phyloP scores from a whole-genome alignment of 2,329 filamentous ascomycete species.

The Colletotrichum chrysophilum region DNA sequence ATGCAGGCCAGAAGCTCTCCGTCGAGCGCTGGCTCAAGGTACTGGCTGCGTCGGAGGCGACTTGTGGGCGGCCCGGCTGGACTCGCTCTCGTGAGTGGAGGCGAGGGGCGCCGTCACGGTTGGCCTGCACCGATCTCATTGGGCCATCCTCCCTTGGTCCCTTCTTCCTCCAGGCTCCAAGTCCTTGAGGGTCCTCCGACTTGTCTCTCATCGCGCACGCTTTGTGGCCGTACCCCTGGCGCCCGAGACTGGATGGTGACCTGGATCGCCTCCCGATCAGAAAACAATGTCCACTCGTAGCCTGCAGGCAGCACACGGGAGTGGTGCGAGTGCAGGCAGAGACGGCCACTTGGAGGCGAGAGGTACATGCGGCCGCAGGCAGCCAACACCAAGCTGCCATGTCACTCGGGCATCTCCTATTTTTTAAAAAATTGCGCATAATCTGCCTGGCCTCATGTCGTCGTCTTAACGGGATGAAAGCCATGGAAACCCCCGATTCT shows the following conservation, averaged over 20 bases:
- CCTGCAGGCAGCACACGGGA: neutral
- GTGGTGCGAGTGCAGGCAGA: neutral
- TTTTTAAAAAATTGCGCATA: conserved; percentile 7
- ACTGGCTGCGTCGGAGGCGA: neutral
- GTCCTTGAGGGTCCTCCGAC: neutral
- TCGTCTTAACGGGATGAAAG: conserved; percentile 13
- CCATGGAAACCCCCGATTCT: conserved; percentile 8
- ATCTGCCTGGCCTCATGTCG: neutral
- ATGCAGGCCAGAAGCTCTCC: neutral
- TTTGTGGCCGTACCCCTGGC: neutral
- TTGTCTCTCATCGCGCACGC: neutral
- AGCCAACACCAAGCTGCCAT: neutral
- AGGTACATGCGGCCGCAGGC: neutral
- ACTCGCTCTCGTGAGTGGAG: neutral
- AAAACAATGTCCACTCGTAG: neutral
- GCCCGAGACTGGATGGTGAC: neutral
- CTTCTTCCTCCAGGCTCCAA: neutral
- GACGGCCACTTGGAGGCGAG: neutral
- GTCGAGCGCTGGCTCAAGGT: neutral
- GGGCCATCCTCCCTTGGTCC: neutral
- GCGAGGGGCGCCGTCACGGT: neutral
- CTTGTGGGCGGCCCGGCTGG: neutral
- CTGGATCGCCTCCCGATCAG: neutral
- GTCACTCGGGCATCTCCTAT: conserved; percentile 1
- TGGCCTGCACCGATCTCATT: neutral